Conservation (phyloP, 1,284 basidiomycete species). For the Caloboletus firmus region DNA sequence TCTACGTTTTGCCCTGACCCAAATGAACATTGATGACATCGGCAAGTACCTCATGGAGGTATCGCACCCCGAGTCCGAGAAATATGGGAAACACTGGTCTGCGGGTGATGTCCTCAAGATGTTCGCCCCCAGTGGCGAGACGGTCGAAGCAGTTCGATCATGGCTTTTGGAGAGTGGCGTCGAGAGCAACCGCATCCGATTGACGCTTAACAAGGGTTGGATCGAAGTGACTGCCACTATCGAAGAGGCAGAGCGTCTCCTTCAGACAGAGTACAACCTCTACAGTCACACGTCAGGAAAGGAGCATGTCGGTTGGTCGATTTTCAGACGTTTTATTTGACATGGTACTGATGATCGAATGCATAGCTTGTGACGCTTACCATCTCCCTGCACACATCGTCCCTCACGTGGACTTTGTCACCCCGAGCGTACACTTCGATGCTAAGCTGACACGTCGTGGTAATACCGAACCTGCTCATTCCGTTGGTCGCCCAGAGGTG, state of each 20-base stretch:
- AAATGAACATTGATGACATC: conserved; percentile 41
- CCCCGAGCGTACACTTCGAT: conserved; percentile 29
- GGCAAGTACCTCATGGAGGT: conserved; percentile 41
- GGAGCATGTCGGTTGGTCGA: conserved; percentile 40
- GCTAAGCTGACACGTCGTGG: conserved; percentile 18
- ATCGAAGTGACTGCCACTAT: conserved; percentile 39
- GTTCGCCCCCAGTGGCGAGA: conserved; percentile 41
- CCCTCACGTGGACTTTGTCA: conserved; percentile 34
- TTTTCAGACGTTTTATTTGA: conserved; percentile 12
- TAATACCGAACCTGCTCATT: not conserved
- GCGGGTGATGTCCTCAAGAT: conserved; percentile 37
- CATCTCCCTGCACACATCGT: conserved; percentile 27
- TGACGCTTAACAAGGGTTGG: conserved; percentile 38
- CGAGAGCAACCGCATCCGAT: conserved; percentile 28
- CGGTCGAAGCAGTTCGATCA: conserved; percentile 38
- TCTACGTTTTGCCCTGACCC: conserved; percentile 42
- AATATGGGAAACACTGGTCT: conserved; percentile 47
- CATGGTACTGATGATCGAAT: conserved; percentile 3
- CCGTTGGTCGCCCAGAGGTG: conserved; percentile 8
- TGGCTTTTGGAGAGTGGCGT: conserved; percentile 45
- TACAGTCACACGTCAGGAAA: conserved; percentile 39
- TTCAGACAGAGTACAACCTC: conserved; percentile 28
- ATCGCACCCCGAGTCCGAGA: conserved; percentile 42
- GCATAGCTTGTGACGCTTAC: conserved; percentile 29
- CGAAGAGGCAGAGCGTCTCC: conserved; percentile 40